Evolutionary conservation across 345 rosid species (phyloP).

Genomic region (Pelargonium nanum): DNA sequence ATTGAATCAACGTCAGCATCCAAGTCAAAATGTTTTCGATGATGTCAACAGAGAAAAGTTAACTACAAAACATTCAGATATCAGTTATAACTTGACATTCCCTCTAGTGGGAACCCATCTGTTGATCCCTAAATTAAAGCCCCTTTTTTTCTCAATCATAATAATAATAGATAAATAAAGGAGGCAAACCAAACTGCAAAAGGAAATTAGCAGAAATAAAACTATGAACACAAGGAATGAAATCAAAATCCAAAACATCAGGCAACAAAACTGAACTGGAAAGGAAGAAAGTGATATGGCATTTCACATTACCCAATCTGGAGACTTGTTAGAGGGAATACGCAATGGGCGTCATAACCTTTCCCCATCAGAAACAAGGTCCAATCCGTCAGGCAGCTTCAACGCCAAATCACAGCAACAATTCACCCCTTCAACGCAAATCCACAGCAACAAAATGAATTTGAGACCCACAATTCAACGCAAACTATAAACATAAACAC

Average conservation of each 20-base stretch:
- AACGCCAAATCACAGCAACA: neutral
- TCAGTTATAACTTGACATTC: neutral
- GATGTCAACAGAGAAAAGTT: neutral
- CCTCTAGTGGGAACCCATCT: neutral
- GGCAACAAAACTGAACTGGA: neutral
- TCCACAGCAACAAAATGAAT: neutral
- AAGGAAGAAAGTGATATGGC: neutral
- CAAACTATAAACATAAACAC: no score
- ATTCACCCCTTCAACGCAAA: neutral
- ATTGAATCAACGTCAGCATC: neutral
- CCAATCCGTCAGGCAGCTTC: neutral
- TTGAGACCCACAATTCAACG: neutral
- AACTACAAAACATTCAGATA: neutral
- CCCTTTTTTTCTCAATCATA: neutral
- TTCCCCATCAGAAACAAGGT: constrained; percentile 34
- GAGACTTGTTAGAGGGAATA: constrained; percentile 75
- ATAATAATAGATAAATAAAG: no score
- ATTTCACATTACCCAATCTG: constrained; percentile 55
- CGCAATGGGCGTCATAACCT: constrained; percentile 29
- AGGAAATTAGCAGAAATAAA: neutral
- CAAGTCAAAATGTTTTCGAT: neutral
- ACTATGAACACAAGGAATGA: neutral
- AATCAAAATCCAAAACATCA: neutral
- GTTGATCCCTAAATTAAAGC: neutral
- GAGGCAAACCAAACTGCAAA: neutral